phyloP scores from a whole-genome alignment of 2,329 filamentous ascomycete species.

The Nannizziopsis barbatae region DNA sequence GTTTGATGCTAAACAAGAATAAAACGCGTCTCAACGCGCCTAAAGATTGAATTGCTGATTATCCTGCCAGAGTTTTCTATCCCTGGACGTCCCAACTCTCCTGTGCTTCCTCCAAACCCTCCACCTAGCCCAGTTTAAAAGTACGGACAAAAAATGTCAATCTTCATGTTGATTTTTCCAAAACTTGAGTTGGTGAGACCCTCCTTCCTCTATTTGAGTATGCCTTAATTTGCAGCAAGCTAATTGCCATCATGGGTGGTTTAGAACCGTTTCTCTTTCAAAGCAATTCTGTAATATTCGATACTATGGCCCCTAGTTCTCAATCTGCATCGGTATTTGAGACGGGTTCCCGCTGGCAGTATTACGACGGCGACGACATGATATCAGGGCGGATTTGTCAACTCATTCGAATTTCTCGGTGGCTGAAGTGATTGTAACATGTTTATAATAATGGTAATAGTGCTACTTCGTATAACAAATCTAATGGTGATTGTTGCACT shows the following conservation, averaged over 20 bases:
- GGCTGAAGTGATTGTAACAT: not conserved
- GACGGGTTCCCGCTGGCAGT: too few species aligned
- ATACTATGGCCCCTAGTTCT: too few species aligned
- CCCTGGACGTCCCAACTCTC: slow-evolving; percentile 6
- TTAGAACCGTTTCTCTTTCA: too few species aligned
- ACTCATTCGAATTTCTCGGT: too few species aligned
- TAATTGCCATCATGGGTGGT: too few species aligned
- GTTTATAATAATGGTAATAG: slow-evolving; percentile 2
- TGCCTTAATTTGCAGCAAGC: too few species aligned
- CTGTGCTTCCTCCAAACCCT: slow-evolving; percentile 8
- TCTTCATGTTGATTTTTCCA: not conserved
- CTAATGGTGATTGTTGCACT: not conserved
- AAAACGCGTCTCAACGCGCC: not conserved
- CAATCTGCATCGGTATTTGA: too few species aligned
- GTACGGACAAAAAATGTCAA: not conserved
- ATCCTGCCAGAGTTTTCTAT: slow-evolving; percentile 5
- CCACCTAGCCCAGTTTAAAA: slow-evolving; percentile 24
- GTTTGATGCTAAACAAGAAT: not conserved
- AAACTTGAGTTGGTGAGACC: not conserved
- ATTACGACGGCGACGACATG: not conserved
- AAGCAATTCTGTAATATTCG: too few species aligned
- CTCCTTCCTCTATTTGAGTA: too few species aligned
- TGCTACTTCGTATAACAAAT: not conserved
- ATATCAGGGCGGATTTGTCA: too few species aligned
- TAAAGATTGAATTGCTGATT: not conserved